Base-by-base conservation (phyloP, 306 rosid species). In the Carpinus viminea region DNA sequence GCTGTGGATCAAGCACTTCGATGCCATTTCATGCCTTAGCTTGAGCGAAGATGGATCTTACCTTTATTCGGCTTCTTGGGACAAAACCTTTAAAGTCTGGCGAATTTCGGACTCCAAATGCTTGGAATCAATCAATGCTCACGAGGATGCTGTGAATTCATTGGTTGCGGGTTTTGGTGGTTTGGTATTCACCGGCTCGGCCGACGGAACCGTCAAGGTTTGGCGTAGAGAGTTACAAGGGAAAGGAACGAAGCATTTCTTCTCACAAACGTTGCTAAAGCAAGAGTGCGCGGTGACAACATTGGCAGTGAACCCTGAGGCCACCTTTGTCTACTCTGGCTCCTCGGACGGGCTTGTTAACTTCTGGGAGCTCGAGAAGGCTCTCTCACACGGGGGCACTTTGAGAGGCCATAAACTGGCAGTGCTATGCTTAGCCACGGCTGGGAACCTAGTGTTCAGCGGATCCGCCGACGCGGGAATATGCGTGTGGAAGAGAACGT, bases 11-110 rank as follows among this genome's bases (percentile, higher is more conserved):
- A 93, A 93, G 20, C 98, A 96, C 57, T 85, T 83, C 62, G 98
- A 96, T 17, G 97, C 96, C 1, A 93, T 96, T 38, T 96, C 99
- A 0, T 85, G 92, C 24, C 82, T 96, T 1, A 79, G 94, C 65
- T 13, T 93, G 74, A 91, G 94, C 48, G 90, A 91, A 24, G 99
- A 96, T 53, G 76, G 71, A 31, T 8, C 83, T 0, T 74, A 87
- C 3, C 88, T 96, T 0, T 96, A 93, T 86, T 96, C 99, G 0
- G 96, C 98, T 2, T 96, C 98, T 0, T 93, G 99, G 99, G 99
- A 96, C 45, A 93, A 89, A 45, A 91, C 96, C 3, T 96, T 96
- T 54, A 96, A 93, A 51, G 96, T 96, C 0, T 96, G 99, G 98
- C 74, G 88, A 21, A 76, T 87, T 4, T 85, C 97, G 0, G 89